Percentiles rank a stretch among this genome's conserved stretches.
phyloP scores from a whole-genome alignment of 768 basidiomycete species.

The Amanita pseudoporphyria region DNA sequence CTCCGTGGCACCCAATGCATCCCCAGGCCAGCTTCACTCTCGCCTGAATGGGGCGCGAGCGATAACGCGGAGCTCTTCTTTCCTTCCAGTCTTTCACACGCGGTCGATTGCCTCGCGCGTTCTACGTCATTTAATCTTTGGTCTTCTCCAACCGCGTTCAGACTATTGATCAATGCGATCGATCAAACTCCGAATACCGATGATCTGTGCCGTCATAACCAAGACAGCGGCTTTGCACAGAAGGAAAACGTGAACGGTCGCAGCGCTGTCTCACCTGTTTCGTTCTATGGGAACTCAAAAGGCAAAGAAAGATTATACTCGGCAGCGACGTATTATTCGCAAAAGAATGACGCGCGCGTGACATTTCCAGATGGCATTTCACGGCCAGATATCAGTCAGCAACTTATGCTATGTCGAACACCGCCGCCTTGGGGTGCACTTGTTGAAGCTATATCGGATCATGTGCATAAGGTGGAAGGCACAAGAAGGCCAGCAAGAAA shows the following conservation, averaged over 20 bases:
- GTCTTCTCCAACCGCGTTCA: constrained; percentile 15
- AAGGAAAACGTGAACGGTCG: too few species aligned
- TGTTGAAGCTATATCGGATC: constrained; percentile 9
- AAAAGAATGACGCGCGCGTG: constrained; percentile 1
- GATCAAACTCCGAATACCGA: constrained; percentile 8
- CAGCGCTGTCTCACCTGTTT: not conserved
- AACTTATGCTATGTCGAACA: constrained; percentile 25
- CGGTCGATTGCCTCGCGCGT: constrained; percentile 1
- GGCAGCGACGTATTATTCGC: not conserved
- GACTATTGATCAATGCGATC: constrained; percentile 17
- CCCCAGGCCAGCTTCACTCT: not conserved
- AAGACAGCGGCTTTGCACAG: not conserved
- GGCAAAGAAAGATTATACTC: not conserved
- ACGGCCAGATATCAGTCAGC: constrained; percentile 5
- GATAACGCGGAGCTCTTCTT: not conserved
- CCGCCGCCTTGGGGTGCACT: constrained; percentile 28
- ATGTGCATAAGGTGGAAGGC: not conserved
- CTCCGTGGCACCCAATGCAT: constrained; percentile 39
- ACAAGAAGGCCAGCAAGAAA: not conserved
- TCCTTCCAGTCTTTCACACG: constrained; percentile 1
- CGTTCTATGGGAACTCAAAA: not conserved
- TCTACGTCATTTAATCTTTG: constrained; percentile 7
- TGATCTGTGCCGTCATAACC: not conserved
- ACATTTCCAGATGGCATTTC: constrained; percentile 7
- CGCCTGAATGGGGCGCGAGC: constrained; percentile 1